Conservation (phyloP, 1,284 basidiomycete species). For the Schizopora paradoxa region DNA sequence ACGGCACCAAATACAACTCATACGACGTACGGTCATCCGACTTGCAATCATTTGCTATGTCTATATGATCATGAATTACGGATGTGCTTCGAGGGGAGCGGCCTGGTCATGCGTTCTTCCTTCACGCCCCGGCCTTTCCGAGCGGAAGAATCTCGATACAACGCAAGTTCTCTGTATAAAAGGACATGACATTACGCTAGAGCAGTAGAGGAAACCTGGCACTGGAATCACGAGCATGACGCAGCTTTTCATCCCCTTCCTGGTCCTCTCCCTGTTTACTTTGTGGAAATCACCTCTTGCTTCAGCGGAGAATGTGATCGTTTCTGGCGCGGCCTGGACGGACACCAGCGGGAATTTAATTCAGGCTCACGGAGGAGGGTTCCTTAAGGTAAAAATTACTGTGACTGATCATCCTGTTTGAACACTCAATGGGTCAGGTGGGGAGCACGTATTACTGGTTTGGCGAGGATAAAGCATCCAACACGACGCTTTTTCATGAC, state of each 20-base stretch:
- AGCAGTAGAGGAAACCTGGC: too few species aligned
- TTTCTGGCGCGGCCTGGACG: constrained; percentile 59
- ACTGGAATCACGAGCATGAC: too few species aligned
- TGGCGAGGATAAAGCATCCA: constrained; percentile 58
- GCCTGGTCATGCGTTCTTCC: too few species aligned
- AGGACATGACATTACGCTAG: too few species aligned
- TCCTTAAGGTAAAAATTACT: constrained; percentile 41
- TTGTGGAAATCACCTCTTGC: constrained; percentile 1
- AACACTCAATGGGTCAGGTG: constrained; percentile 33
- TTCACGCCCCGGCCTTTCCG: too few species aligned
- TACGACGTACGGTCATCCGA: too few species aligned
- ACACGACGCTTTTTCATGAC: constrained; percentile 51
- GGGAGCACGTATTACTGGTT: constrained; percentile 57
- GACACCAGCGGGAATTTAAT: constrained; percentile 59
- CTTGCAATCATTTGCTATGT: too few species aligned
- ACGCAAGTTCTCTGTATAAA: too few species aligned
- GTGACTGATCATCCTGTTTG: neutral
- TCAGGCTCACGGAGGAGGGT: constrained; percentile 58
- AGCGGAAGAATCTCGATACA: too few species aligned
- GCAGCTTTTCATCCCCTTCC: neutral
- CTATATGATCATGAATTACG: too few species aligned
- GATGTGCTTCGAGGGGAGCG: too few species aligned
- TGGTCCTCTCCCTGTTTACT: constrained; percentile 1
- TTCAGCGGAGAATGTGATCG: constrained; percentile 36
- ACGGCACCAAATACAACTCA: too few species aligned